Conservation (phyloP, 768 basidiomycete species). For the Tylopilus felleus region DNA sequence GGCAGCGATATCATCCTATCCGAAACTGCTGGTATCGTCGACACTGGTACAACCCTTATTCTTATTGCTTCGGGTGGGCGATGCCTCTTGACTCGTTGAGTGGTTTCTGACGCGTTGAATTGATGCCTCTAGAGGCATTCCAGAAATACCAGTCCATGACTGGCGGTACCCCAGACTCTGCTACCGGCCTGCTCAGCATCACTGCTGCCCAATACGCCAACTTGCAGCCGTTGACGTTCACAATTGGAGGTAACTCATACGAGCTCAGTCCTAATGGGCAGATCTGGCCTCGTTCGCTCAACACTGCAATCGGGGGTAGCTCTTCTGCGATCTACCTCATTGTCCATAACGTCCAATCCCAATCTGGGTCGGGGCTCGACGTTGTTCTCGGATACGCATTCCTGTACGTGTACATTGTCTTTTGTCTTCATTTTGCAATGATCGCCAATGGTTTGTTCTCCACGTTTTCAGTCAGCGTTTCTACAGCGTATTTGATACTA, state of each 20-base stretch:
- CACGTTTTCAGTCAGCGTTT: slow-evolving; percentile 34
- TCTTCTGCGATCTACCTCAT: slow-evolving; percentile 28
- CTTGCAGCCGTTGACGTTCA: background rate
- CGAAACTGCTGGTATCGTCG: slow-evolving; percentile 31
- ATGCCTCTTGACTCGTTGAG: background rate
- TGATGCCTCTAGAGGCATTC: background rate
- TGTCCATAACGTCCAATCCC: slow-evolving; percentile 16
- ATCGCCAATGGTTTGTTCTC: background rate
- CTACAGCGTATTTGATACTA: slow-evolving; percentile 42
- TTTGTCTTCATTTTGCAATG: background rate
- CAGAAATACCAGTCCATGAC: background rate
- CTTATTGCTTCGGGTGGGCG: slow-evolving; percentile 21
- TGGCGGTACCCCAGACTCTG: background rate
- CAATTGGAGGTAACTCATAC: background rate
- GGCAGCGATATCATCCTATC: slow-evolving; percentile 21
- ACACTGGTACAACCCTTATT: slow-evolving; percentile 31
- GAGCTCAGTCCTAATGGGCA: slow-evolving; percentile 27
- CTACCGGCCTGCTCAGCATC: background rate
- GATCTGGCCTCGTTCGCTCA: slow-evolving; percentile 36
- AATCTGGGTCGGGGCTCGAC: slow-evolving; percentile 14
- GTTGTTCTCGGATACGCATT: slow-evolving; percentile 20
- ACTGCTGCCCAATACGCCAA: background rate
- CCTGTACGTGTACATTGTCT: slow-evolving; percentile 6
- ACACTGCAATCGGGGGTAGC: slow-evolving; percentile 27
- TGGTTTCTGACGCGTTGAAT: background rate